A percentile compares a stretch with the other conserved stretches of the same genome.
Evolutionary conservation across 192 early-diverging fungal species (phyloP).

Genomic region (Coemansia interrupta): DNA sequence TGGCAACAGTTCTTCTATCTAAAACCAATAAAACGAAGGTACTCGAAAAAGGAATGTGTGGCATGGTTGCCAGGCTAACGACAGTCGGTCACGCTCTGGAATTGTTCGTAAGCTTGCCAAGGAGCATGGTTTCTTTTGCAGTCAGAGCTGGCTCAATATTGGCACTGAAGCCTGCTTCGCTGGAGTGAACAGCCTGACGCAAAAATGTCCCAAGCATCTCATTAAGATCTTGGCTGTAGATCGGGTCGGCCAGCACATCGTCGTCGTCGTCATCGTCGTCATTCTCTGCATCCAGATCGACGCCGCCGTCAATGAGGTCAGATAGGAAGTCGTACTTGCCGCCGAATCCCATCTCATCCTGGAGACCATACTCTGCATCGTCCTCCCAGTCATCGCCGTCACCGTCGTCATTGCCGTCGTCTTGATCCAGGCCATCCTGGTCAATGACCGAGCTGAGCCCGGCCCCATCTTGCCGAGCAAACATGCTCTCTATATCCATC

Average conservation of each 20-base stretch:
- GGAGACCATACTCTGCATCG: conserved; percentile 33
- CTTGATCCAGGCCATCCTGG: conserved; percentile 60
- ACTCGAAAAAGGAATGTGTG: too few relatives aligned
- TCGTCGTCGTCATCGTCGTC: conserved; percentile 41
- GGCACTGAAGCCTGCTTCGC: conserved; percentile 17
- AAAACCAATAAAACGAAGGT: background rate
- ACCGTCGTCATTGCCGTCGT: conserved; percentile 25
- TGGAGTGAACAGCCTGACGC: conserved; percentile 13
- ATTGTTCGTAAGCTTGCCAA: conserved; percentile 16
- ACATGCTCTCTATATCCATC: conserved; percentile 60
- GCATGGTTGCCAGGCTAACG: too few relatives aligned
- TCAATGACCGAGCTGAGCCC: conserved; percentile 54
- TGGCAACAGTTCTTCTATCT: background rate
- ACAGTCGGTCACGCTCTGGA: background rate
- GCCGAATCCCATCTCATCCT: conserved; percentile 5
- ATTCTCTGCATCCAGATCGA: conserved; percentile 17
- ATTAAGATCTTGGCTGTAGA: conserved; percentile 50
- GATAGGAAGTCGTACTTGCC: conserved; percentile 29
- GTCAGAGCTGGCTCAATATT: conserved; percentile 33
- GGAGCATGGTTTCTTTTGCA: conserved; percentile 12
- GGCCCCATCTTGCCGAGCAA: conserved; percentile 56
- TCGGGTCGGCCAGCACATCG: conserved; percentile 38
- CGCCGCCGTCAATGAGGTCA: conserved; percentile 14
- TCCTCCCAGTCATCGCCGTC: conserved; percentile 64
- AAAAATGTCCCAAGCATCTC: conserved; percentile 34